phyloP scores from a whole-genome alignment of 2,329 filamentous ascomycete species.

The Fusarium mangiferae region DNA sequence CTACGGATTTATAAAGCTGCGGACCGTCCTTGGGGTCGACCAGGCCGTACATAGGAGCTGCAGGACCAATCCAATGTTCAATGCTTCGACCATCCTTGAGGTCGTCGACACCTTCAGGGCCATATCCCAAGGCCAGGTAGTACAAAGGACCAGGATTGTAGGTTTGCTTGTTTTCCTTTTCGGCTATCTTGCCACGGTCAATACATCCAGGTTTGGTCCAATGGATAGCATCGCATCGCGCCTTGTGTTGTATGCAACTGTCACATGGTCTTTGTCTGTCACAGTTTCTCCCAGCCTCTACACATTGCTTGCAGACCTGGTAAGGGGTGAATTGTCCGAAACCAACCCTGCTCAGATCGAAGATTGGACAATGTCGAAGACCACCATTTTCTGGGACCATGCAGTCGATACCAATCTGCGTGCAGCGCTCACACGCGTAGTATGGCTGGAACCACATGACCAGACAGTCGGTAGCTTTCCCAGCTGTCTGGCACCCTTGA shows the following conservation, averaged over 20 bases:
- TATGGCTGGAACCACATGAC: slow-evolving; percentile 1
- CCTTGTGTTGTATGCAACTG: slow-evolving; percentile 39
- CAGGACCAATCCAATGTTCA: slow-evolving; percentile 41
- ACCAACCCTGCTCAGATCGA: slow-evolving; percentile 47
- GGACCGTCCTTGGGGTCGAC: neutral
- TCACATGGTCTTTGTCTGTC: slow-evolving; percentile 53
- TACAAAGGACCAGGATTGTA: slow-evolving; percentile 45
- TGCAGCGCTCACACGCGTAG: slow-evolving; percentile 39
- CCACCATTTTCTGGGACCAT: neutral
- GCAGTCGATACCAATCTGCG: slow-evolving; percentile 47
- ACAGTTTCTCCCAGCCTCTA: slow-evolving; percentile 39
- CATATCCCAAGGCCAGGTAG: slow-evolving; percentile 48
- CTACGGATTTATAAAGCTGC: neutral
- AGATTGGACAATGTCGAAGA: slow-evolving; percentile 23
- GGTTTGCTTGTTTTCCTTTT: no score
- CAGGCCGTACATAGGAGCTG: slow-evolving; percentile 25
- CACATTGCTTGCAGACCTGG: slow-evolving; percentile 32
- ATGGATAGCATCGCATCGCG: neutral
- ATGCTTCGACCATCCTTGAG: slow-evolving; percentile 31
- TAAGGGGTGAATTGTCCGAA: slow-evolving; percentile 46
- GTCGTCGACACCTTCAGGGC: slow-evolving; percentile 39
- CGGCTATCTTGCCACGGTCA: neutral
- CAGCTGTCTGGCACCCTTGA: neutral
- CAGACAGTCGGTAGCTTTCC: neutral
- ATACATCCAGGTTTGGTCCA: slow-evolving; percentile 1